Conservation (phyloP, 2,329 filamentous ascomycete genomes). For the Xylogone sp. region DNA sequence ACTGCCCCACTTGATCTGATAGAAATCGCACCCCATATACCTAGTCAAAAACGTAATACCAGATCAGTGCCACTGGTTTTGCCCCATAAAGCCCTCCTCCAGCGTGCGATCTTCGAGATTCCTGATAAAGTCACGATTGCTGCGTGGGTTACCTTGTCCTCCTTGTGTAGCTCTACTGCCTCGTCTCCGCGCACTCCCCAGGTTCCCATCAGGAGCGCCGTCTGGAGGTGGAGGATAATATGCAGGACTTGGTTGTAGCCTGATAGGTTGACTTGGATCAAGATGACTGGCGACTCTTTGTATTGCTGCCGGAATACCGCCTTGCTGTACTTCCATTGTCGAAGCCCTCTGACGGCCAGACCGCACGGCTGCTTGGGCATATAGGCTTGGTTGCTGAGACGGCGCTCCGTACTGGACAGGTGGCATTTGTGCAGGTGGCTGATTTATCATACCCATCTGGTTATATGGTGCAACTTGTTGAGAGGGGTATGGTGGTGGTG, state of each 20-base stretch:
- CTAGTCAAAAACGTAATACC: not conserved
- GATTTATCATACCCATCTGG: conserved; percentile 65
- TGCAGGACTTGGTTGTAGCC: conserved; percentile 89
- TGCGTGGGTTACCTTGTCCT: conserved; percentile 46
- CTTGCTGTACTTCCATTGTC: conserved; percentile 93
- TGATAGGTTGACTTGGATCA: conserved; percentile 90
- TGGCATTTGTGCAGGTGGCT: conserved; percentile 61
- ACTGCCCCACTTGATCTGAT: not conserved
- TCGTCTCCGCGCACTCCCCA: conserved; percentile 61
- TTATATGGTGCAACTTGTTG: conserved; percentile 66
- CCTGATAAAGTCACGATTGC: conserved; percentile 85
- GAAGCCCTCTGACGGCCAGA: conserved; percentile 84
- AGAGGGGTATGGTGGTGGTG: conserved; percentile 71
- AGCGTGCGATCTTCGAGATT: conserved; percentile 91
- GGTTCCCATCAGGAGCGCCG: conserved; percentile 64
- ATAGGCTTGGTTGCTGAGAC: conserved; percentile 58
- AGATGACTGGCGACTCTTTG: conserved; percentile 95
- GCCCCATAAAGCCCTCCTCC: conserved; percentile 84
- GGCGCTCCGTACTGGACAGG: conserved; percentile 56
- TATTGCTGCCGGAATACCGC: conserved; percentile 86
- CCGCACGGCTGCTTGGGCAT: conserved; percentile 71
- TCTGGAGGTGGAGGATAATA: conserved; percentile 95
- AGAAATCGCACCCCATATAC: not conserved
- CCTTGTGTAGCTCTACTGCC: conserved; percentile 68
- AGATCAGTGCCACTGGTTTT: conserved; percentile 65